Evolutionary conservation across 768 basidiomycete species (phyloP).

Genomic region (Kwoniella shandongensis): DNA sequence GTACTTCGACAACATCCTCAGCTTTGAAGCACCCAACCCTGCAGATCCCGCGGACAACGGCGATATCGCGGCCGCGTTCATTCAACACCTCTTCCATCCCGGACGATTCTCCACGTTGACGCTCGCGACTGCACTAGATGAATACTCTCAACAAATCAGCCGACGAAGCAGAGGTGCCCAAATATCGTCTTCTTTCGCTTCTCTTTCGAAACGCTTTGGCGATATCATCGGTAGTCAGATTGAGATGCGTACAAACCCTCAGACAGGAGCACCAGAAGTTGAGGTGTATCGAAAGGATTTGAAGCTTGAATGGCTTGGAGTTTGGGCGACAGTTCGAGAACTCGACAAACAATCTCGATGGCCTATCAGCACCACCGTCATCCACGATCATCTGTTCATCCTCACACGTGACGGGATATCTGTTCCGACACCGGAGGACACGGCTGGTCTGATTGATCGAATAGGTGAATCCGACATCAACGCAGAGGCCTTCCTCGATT

Average conservation of each 20-base stretch:
- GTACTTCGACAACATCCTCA: constrained; percentile 81
- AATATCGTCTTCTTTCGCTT: constrained; percentile 57
- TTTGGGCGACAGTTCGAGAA: constrained; percentile 83
- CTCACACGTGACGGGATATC: constrained; percentile 53
- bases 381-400: constrained; percentile 56
- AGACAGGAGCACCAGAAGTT: constrained; percentile 75
- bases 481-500: constrained; percentile 16
- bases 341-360: constrained; percentile 63
- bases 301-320: constrained; percentile 94
- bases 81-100: constrained; percentile 78
- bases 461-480: constrained; percentile 18
- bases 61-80: constrained; percentile 69
- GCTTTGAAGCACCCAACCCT: constrained; percentile 55
- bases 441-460: constrained; percentile 15
- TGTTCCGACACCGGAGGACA: constrained; percentile 20
- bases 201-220: constrained; percentile 71
- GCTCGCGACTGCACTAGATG: constrained; percentile 75
- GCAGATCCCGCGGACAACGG: constrained; percentile 48
- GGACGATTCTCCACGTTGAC: constrained; percentile 83
- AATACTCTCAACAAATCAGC: constrained; percentile 70
- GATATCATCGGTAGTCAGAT: constrained; percentile 86
- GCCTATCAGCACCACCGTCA: constrained; percentile 35
- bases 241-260: constrained; percentile 66
- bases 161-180: constrained; percentile 59
- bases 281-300: constrained; percentile 78